These are phyloP conservation scores for Eucalyptus cladocalyx DNA, from an alignment of 345 rosid species.

Conservation along the genomic window DNA sequence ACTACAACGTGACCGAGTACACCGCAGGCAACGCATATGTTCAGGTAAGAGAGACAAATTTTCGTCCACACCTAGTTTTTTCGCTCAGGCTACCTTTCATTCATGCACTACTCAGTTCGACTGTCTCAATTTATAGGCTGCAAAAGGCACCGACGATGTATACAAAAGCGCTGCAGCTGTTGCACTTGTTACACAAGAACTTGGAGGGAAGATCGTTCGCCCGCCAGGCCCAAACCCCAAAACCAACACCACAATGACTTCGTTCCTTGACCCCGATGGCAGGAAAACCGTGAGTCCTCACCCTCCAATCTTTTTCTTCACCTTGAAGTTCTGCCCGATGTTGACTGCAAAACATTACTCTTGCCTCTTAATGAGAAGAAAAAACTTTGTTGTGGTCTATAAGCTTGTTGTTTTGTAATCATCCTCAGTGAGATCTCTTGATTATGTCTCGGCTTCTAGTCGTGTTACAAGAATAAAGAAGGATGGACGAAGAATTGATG, in stretches of 20 bases:
- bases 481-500: background rate
- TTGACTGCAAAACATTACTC: background rate
- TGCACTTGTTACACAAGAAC: constrained; percentile 13
- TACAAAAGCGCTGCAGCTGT: constrained; percentile 31
- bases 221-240: constrained; percentile 27
- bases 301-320: background rate
- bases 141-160: constrained; percentile 28
- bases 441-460: background rate
- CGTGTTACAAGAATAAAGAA: background rate
- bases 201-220: constrained; percentile 27
- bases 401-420: background rate
- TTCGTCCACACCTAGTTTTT: background rate
- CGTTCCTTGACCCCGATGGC: constrained; percentile 36
- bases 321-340: background rate
- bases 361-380: background rate
- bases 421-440: background rate
- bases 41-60: background rate
- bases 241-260: constrained; percentile 16
- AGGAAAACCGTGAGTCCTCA: constrained; percentile 20
- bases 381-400: background rate
- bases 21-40: constrained; percentile 25
- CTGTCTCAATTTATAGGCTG: background rate
- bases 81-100: background rate
- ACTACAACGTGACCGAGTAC: constrained; percentile 24
- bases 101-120: background rate